Evolutionary conservation across 306 rosid species (phyloP), one percentile per base, ranked within the genome.

Genomic region (Ochetophila trinervis): DNA sequence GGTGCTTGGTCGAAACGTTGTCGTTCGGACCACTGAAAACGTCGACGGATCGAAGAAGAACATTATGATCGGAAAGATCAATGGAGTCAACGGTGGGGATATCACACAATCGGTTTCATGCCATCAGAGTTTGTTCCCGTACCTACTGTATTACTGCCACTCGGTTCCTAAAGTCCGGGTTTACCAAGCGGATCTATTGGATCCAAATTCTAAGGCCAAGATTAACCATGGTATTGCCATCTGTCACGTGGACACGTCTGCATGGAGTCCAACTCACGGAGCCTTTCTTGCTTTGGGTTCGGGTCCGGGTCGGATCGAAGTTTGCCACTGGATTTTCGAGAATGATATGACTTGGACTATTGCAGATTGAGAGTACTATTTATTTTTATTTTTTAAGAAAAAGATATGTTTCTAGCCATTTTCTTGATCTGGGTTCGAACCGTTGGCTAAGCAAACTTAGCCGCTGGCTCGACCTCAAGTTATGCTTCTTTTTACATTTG

Each of bases 251-350:
- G 99, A 94, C 61, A 94, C 99, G 17, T 80, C 95, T 0, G 73
- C 87, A 2, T 94, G 99, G 99, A 94, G 96, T 74, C 87, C 89
- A 0, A 71, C 79, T 4, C 99, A 94, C 8, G 99, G 99, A 2
- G 89, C 99, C 0, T 94, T 94, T 23, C 50, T 86, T 16, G 79
- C 99, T 1, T 76, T 94, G 58, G 97, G 96, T 0, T 88, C 95
- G 47, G 76, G 72, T 8, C 99, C 99, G 52, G 99, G 99, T 54
- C 86, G 80, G 74, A 86, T 94, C 3, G 99, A 94, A 67, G 97
- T 94, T 0, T 94, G 99, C 51, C 99, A 94, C 14, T 94, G 99
- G 99, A 94, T 94, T 63, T 94, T 94, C 60, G 81, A 94, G 78
- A 94, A 94, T 19, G 99, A 94, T 68, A 73, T 94, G 97, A 85